Conservation (phyloP, 2,329 filamentous ascomycete species). For the Ophiostoma piceae region DNA sequence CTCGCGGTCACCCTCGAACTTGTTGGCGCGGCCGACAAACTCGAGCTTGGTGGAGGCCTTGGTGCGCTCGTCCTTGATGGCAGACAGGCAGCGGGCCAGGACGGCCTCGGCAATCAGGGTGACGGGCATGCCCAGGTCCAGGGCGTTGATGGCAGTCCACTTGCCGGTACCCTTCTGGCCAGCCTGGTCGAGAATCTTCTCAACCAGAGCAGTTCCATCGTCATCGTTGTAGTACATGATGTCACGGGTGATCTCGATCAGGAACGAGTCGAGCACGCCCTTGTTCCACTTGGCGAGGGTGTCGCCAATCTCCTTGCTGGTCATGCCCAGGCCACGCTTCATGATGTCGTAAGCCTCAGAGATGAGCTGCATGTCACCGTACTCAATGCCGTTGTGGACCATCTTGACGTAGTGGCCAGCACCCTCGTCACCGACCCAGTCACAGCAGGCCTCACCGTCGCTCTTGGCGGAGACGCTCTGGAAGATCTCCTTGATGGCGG, state of each 20-base stretch:
- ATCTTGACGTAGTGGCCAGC: constrained; percentile 99
- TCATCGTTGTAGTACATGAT: constrained; percentile 99
- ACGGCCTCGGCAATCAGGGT: constrained; percentile 97
- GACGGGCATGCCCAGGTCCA: constrained; percentile 97
- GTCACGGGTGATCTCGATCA: constrained; percentile 98
- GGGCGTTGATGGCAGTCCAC: constrained; percentile 98
- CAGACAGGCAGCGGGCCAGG: constrained; percentile 87
- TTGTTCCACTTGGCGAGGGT: constrained; percentile 96
- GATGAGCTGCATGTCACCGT: constrained; percentile 99
- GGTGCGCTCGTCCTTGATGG: constrained; percentile 87
- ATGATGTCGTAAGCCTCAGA: constrained; percentile 99
- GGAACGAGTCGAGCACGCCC: constrained; percentile 96
- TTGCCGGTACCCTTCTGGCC: constrained; percentile 99
- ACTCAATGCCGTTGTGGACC: constrained; percentile 99
- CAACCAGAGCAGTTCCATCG: constrained; percentile 81
- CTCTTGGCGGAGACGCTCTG: constrained; percentile 97
- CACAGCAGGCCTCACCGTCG: constrained; percentile 94
- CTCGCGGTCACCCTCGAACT: constrained; percentile 85
- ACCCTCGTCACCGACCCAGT: constrained; percentile 99
- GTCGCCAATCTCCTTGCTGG: constrained; percentile 91
- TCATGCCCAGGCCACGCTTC: constrained; percentile 91
- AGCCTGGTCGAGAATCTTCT: constrained; percentile 98
- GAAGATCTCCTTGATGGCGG: constrained; percentile 97
- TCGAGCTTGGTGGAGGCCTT: constrained; percentile 74
- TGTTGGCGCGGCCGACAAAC: constrained; percentile 65